phyloP scores from a whole-genome alignment of 2,329 filamentous ascomycete genomes.

The Coniosporium tulheliwenetii region DNA sequence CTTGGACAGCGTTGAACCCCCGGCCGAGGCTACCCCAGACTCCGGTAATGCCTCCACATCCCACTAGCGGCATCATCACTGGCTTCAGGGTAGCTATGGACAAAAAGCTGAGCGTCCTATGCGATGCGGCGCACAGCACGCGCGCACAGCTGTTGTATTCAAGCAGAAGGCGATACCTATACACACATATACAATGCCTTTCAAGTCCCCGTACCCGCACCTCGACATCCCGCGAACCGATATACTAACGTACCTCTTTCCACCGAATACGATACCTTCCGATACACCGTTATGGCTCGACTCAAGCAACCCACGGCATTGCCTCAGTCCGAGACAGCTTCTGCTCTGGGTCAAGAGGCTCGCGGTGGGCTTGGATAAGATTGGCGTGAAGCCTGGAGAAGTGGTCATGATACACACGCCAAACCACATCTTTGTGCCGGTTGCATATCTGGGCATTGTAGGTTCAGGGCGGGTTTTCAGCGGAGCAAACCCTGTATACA shows the following conservation, averaged over 20 bases:
- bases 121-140: too few relatives aligned
- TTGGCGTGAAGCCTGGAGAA: slow-evolving; percentile 30
- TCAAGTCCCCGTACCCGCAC: slow-evolving; percentile 25
- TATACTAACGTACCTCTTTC: slow-evolving; percentile 19
- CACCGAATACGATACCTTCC: slow-evolving; percentile 12
- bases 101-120: too few relatives aligned
- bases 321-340: slow-evolving; percentile 28
- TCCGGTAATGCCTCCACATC: too few relatives aligned
- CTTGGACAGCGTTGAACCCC: too few relatives aligned
- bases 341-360: slow-evolving; percentile 34
- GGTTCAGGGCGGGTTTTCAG: slow-evolving; percentile 25
- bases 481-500: slow-evolving; percentile 28
- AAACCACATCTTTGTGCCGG: slow-evolving; percentile 38
- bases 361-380: slow-evolving; percentile 27
- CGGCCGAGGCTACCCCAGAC: background rate
- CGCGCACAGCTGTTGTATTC: background rate
- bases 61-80: too few relatives aligned
- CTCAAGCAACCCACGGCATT: slow-evolving; percentile 24
- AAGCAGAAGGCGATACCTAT: background rate
- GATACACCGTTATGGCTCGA: slow-evolving; percentile 37
- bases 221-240: slow-evolving; percentile 31
- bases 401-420: slow-evolving; percentile 37
- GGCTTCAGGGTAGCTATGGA: too few relatives aligned
- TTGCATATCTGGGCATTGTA: slow-evolving; percentile 34
- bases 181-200: slow-evolving; percentile 17